Base-by-base conservation (phyloP, 257 asterid genomes). In the Nicotiana tomentosiformis region DNA sequence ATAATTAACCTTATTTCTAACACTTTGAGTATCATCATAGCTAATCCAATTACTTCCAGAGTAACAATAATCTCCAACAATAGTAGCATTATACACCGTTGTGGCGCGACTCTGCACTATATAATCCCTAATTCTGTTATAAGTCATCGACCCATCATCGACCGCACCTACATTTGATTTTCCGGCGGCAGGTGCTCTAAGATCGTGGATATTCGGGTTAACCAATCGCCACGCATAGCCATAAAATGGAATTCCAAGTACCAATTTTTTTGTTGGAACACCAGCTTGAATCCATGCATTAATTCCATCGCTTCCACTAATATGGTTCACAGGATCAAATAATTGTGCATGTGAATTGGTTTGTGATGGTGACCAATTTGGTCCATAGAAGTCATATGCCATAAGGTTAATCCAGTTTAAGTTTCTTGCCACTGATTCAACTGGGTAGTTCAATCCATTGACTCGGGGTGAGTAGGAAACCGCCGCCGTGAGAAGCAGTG, bases 361-460 rank as follows among this genome's bases (percentile, higher is more conserved):
- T 39, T 81, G 77, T 7, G 60, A 76, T 6, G 78, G 23, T 20
- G 81, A 76, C 88, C 91, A 83, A 2, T 85, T 69, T 5, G 94
- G 94, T 37, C 37, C 89, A 64, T 86, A 91, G 39, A 89, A 87
- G 64, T 88, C 94, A 65, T 91, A 91, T 0, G 91, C 88, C 94
- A 89, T 91, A 7, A 82, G 46, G 29, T 90, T 88, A 35, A 90
- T 82, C 84, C 86, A 91, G 6, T 90, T 90, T 77, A 91, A 67
- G 83, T 64, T 88, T 17, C 77, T 14, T 55, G 85, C 80, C 20
- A 91, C 86, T 1, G 91, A 61, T 39, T 57, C 81, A 17, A 85
- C 66, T 0, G 91, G 92, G 49, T 90, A 90, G 7, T 10, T 55
- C 20, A 86, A 20, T 0, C 80, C 87, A 29, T 87, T 83, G 33